Evolutionary conservation across 2,329 filamentous ascomycete species (phyloP).

Genomic region (Talaromyces atroroseus): DNA sequence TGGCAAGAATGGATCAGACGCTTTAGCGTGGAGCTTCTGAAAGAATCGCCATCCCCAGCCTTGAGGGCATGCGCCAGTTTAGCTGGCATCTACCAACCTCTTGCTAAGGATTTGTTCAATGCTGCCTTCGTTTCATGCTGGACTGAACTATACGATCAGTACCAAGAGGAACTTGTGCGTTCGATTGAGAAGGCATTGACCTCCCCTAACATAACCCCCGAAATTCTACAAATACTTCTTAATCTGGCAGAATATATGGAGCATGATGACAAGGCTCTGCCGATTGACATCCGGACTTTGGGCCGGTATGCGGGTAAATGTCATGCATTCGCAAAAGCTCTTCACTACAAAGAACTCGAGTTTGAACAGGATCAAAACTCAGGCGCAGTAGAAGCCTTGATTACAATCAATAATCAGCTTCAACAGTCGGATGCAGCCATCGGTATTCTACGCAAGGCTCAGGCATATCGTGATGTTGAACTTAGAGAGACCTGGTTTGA

Average conservation of each 20-base stretch:
- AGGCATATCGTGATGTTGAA: constrained; percentile 92
- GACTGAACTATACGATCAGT: constrained; percentile 95
- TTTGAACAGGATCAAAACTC: constrained; percentile 97
- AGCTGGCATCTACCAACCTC: constrained; percentile 82
- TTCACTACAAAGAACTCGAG: constrained; percentile 98
- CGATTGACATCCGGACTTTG: constrained; percentile 91
- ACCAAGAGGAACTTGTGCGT: constrained; percentile 91
- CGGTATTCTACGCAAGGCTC: constrained; percentile 91
- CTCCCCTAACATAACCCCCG: constrained; percentile 90
- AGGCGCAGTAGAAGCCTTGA: constrained; percentile 90
- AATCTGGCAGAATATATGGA: constrained; percentile 99
- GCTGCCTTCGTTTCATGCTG: constrained; percentile 98
- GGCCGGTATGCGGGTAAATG: constrained; percentile 94
- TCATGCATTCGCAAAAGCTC: constrained; percentile 93
- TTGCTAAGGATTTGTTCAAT: constrained; percentile 94
- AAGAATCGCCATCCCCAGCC: constrained; percentile 93
- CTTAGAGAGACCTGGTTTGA: constrained; percentile 99
- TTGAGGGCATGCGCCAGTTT: constrained; percentile 87
- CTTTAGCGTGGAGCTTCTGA: constrained; percentile 90
- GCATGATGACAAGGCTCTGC: constrained; percentile 95
- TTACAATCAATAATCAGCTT: constrained; percentile 98
- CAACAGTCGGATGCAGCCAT: constrained; percentile 98
- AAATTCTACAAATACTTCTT: constrained; percentile 86
- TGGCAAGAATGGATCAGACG: constrained; percentile 99
- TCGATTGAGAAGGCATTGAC: constrained; percentile 95